These are phyloP conservation scores for Hermanozyma aechmeae DNA, from an alignment of 805 yeast species.

Conservation along the genomic window DNA sequence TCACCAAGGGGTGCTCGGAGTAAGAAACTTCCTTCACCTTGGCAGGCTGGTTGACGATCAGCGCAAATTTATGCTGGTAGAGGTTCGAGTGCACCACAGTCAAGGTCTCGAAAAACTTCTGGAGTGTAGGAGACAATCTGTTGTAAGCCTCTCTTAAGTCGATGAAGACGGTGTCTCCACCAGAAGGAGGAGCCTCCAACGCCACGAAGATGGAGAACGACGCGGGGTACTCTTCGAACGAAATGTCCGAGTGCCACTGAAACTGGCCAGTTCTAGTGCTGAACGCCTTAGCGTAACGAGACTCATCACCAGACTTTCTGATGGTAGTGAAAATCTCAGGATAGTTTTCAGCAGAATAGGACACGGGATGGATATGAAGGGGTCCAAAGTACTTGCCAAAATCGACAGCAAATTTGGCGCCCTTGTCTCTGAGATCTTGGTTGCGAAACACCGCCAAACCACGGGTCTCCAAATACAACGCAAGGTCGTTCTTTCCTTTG, in stretches of 20 bases:
- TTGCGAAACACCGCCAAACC: constrained; percentile 17
- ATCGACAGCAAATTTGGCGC: constrained; percentile 11
- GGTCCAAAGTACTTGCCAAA: constrained; percentile 19
- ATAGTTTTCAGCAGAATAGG: constrained; percentile 11
- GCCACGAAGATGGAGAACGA: constrained; percentile 17
- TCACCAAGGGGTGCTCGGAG: constrained; percentile 19
- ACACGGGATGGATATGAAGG: constrained; percentile 17
- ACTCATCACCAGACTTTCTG: constrained; percentile 13
- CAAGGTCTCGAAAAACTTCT: constrained; percentile 13
- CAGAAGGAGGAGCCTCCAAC: constrained; percentile 16
- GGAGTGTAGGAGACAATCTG: constrained; percentile 14
- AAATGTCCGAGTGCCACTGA: constrained; percentile 18
- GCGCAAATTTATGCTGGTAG: constrained; percentile 12
- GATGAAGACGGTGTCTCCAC: constrained; percentile 19
- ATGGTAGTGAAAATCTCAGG: constrained; percentile 16
- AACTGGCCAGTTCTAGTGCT: constrained; percentile 4
- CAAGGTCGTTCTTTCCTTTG: constrained; percentile 18
- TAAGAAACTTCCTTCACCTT: constrained; percentile 12
- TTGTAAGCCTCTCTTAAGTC: constrained; percentile 18
- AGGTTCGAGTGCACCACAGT: constrained; percentile 15
- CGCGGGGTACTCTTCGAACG: constrained; percentile 17
- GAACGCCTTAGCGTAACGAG: constrained; percentile 10
- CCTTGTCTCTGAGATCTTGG: constrained; percentile 18
- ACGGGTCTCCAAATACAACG: constrained; percentile 15
- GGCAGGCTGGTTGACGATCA: constrained; percentile 6